These are phyloP conservation scores for Piper longum DNA, from an alignment of 164 flowering plant genomes.

Conservation along the genomic window DNA sequence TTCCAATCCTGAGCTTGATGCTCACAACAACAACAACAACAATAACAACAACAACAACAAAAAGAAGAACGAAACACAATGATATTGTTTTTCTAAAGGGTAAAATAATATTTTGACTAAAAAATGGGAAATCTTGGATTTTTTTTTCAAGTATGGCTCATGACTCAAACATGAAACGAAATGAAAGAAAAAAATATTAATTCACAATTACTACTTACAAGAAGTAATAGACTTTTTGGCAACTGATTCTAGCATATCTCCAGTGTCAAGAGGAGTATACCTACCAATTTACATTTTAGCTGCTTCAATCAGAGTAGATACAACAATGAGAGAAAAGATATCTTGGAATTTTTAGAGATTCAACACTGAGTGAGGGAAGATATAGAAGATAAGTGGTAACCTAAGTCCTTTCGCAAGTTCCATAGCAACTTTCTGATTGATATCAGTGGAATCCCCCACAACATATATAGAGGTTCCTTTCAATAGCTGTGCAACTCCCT, in stretches of 20 bases:
- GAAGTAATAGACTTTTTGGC: slow-evolving; percentile 61
- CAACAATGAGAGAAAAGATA: too few species aligned
- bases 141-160: too few species aligned
- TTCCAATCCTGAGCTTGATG: too few species aligned
- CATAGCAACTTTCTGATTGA: slow-evolving; percentile 65
- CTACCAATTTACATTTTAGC: slow-evolving; percentile 16
- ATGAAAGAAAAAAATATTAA: neutral
- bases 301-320: neutral
- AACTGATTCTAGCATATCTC: slow-evolving; percentile 62
- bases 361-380: too few species aligned
- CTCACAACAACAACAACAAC: too few species aligned
- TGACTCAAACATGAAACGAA: neutral
- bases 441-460: slow-evolving; percentile 82
- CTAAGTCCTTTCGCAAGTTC: slow-evolving; percentile 91
- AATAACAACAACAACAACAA: too few species aligned
- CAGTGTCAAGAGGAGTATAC: slow-evolving; percentile 73
- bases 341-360: too few species aligned
- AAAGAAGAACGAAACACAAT: too few species aligned
- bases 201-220: slow-evolving; percentile 38
- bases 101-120: too few species aligned
- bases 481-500: slow-evolving; percentile 50
- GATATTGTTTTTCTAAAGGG: too few species aligned
- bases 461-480: slow-evolving; percentile 78
- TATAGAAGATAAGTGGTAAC: slow-evolving; percentile 18
- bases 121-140: too few species aligned